Evolutionary conservation across 306 rosid genomes (phyloP).

Genomic region (Cicer yamashitae): DNA sequence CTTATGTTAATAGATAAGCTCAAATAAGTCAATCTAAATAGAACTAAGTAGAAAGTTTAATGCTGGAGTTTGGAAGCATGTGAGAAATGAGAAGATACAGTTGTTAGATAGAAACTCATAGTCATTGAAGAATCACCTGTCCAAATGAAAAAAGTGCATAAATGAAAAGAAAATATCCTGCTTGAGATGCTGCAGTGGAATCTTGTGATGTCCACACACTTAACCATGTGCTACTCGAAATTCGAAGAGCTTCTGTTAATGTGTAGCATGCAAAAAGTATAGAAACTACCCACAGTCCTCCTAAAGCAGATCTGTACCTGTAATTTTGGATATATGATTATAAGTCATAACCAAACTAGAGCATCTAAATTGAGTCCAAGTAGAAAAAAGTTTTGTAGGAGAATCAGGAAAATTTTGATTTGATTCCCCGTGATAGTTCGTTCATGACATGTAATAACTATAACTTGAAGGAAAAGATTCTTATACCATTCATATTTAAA

Average conservation of each 20-base stretch:
- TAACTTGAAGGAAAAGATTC: constrained; percentile 3
- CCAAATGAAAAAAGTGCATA: constrained; percentile 77
- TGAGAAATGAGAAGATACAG: constrained; percentile 34
- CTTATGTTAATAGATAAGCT: no score
- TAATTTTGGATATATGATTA: constrained; percentile 30
- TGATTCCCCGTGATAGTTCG: background rate
- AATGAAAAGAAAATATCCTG: constrained; percentile 70
- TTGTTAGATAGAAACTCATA: constrained; percentile 21
- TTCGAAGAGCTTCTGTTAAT: constrained; percentile 73
- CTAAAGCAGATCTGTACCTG: constrained; percentile 84
- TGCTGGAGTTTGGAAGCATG: constrained; percentile 1
- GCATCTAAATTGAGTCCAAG: constrained; percentile 22
- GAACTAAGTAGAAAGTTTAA: constrained; percentile 1
- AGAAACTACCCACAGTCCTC: constrained; percentile 80
- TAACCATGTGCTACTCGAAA: constrained; percentile 86
- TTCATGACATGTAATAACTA: background rate
- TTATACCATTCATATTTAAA: background rate
- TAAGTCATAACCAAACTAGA: constrained; percentile 21
- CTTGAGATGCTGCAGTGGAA: constrained; percentile 51
- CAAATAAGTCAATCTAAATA: no score
- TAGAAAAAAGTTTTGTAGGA: background rate
- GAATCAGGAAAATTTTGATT: no score
- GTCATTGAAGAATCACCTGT: constrained; percentile 60
- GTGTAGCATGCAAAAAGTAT: constrained; percentile 67
- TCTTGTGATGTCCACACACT: constrained; percentile 79